These are phyloP conservation scores for Coprinopsis sp. DNA, from an alignment of 768 basidiomycete species.

Conservation along the genomic window DNA sequence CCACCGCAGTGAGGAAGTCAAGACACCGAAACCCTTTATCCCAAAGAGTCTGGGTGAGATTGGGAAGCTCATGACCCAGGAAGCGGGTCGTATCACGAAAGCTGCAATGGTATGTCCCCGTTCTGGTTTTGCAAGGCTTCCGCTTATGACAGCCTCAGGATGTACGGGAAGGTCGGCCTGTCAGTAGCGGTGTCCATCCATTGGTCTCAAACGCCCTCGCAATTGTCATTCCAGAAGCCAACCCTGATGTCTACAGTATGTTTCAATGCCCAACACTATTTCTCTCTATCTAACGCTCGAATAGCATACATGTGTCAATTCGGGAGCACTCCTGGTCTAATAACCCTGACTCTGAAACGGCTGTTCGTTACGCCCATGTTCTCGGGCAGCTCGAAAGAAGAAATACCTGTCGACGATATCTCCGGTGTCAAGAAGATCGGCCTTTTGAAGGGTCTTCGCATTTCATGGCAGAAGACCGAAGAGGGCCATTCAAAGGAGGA, in stretches of 20 bases:
- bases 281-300: background rate
- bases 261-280: background rate
- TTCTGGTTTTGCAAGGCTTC: too few relatives aligned
- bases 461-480: slow-evolving; percentile 36
- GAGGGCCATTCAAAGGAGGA: slow-evolving; percentile 31
- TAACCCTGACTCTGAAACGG: slow-evolving; percentile 47
- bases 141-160: background rate
- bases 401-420: slow-evolving; percentile 42
- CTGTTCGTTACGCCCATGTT: slow-evolving; percentile 55
- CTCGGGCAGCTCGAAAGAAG: slow-evolving; percentile 38
- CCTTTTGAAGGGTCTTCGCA: slow-evolving; percentile 45
- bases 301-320: slow-evolving; percentile 61
- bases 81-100: slow-evolving; percentile 36
- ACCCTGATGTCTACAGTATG: slow-evolving; percentile 32
- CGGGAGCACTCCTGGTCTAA: slow-evolving; percentile 49
- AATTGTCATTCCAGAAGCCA: slow-evolving; percentile 16
- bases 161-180: background rate
- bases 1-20: slow-evolving; percentile 7
- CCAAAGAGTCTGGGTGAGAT: slow-evolving; percentile 23
- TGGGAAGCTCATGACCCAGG: slow-evolving; percentile 40
- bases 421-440: slow-evolving; percentile 56
- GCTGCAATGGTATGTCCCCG: slow-evolving; percentile 26
- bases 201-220: slow-evolving; percentile 15
- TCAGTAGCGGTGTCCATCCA: slow-evolving; percentile 9
- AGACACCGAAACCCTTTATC: slow-evolving; percentile 10